Conservation (phyloP, 805 yeast species). For the Suhomyces vadensis region DNA sequence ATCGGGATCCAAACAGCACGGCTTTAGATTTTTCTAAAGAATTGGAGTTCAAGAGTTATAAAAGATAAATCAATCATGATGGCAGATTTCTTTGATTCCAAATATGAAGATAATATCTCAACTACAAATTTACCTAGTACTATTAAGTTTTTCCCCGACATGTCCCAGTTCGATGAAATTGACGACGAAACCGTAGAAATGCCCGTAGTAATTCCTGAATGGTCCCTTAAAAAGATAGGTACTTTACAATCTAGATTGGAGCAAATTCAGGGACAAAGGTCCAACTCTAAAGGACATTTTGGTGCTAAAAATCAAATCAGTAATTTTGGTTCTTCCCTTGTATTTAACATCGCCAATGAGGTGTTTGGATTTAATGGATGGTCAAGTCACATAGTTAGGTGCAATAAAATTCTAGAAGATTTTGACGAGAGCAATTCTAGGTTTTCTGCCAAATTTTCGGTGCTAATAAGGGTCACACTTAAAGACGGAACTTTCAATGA, state of each 20-base stretch:
- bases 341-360: constrained; percentile 48
- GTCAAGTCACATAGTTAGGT: constrained; percentile 44
- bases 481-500: constrained; percentile 46
- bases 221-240: constrained; percentile 52
- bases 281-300: constrained; percentile 11
- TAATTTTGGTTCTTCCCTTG: constrained; percentile 19
- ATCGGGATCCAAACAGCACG: too few relatives aligned
- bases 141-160: constrained; percentile 25
- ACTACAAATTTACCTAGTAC: constrained; percentile 12
- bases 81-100: constrained; percentile 10
- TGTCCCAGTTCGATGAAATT: constrained; percentile 20
- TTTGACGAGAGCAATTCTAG: constrained; percentile 23
- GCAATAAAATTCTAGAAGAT: constrained; percentile 17
- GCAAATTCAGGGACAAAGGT: constrained; percentile 20
- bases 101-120: constrained; percentile 9
- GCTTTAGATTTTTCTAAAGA: too few relatives aligned
- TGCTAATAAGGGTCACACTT: constrained; percentile 36
- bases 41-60: too few relatives aligned
- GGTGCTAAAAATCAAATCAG: constrained; percentile 1
- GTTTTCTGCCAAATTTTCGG: constrained; percentile 26
- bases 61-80: background rate
- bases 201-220: constrained; percentile 30
- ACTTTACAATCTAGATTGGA: constrained; percentile 51
- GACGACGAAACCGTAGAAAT: constrained; percentile 8
- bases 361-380: constrained; percentile 60